Conservation (phyloP, 2,329 filamentous ascomycete genomes). For the Penicillium decumbens region DNA sequence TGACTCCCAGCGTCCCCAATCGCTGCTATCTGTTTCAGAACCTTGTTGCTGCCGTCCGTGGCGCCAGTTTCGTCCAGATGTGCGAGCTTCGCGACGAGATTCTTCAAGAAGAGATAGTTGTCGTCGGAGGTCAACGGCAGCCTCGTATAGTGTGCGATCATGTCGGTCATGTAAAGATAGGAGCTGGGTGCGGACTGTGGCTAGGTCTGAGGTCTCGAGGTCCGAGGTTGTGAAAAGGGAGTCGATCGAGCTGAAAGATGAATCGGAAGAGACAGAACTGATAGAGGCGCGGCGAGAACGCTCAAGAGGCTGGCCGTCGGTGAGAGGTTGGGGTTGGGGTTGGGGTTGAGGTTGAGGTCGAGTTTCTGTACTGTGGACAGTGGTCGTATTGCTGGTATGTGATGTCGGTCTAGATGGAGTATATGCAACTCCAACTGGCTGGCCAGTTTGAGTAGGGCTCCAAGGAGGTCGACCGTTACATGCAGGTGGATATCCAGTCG, state of each 20-base stretch:
- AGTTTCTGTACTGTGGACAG: neutral
- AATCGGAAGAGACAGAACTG: conserved; percentile 30
- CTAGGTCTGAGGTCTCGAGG: conserved; percentile 34
- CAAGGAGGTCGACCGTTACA: conserved; percentile 12
- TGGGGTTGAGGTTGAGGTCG: neutral
- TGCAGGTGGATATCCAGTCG: conserved; percentile 18
- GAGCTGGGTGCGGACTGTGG: conserved; percentile 35
- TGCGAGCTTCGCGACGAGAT: conserved; percentile 31
- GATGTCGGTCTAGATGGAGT: neutral
- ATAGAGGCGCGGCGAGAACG: conserved; percentile 28
- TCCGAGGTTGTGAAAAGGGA: conserved; percentile 37
- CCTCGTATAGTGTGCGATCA: conserved; percentile 34
- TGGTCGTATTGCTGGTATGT: neutral
- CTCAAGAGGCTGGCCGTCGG: conserved; percentile 7
- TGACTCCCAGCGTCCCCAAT: conserved; percentile 37
- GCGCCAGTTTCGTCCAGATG: conserved; percentile 23
- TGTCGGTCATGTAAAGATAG: conserved; percentile 34
- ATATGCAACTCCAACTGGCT: neutral
- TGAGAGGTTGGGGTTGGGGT: neutral
- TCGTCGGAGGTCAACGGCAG: conserved; percentile 33
- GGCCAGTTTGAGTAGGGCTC: conserved; percentile 2
- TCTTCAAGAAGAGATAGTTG: conserved; percentile 33
- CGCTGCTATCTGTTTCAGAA: conserved; percentile 13
- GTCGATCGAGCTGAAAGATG: conserved; percentile 37
- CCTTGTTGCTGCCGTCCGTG: conserved; percentile 13